Base-by-base conservation (phyloP, 768 basidiomycete species). In the Mycena maculata region DNA sequence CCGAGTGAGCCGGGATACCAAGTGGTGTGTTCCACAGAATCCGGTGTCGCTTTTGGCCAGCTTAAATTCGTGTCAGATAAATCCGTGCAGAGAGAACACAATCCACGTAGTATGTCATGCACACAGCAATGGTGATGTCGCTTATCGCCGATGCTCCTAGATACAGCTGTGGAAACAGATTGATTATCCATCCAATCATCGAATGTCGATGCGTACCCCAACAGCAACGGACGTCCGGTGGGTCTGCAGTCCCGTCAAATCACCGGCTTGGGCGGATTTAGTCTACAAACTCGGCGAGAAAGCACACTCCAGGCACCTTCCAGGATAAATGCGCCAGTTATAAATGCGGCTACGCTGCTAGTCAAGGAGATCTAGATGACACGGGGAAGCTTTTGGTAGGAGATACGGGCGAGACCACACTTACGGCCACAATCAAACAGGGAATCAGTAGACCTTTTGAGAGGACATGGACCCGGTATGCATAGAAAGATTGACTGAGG, bases 21-120 rank as follows among this genome's bases (percentile, higher is more conserved):
- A 20, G 3, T 13, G 18, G 6, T 41, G 27, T 1, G 41, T 56
- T 13, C 12, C 20, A 28, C 27, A 41, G 41, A 30, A 44, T 22
- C 20, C 55, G 2, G 55, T 56, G 20, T 18, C 28, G 2, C 7
- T n/a, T 31, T 28, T 42, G 10, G 28, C 12, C 0, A 56, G 41
- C 55, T 56, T 1, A 18, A 44, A n/a, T 22, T 2, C 33, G 12
- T 10, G n/a, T 54, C 33, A 22, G n/a, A 38, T 36, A 38, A 39
- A 38, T 23, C 39, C 8, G 30, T 27, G 3, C 16, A 2, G 8
- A 30, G 18, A 1, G 1, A 44, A 12, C 8, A 44, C 9, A 28
- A 16, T n/a, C 38, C n/a, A 56, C 41, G 22, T 30, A 44, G n/a
- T 56, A 56, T 3, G 55, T 56, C 55, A 56, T 44, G 28, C 41